A percentile compares a stretch with the other conserved stretches of the same genome.
Evolutionary conservation across 495 filamentous ascomycete genomes (phyloP).

Genomic region (Talaromyces borbonicus): DNA sequence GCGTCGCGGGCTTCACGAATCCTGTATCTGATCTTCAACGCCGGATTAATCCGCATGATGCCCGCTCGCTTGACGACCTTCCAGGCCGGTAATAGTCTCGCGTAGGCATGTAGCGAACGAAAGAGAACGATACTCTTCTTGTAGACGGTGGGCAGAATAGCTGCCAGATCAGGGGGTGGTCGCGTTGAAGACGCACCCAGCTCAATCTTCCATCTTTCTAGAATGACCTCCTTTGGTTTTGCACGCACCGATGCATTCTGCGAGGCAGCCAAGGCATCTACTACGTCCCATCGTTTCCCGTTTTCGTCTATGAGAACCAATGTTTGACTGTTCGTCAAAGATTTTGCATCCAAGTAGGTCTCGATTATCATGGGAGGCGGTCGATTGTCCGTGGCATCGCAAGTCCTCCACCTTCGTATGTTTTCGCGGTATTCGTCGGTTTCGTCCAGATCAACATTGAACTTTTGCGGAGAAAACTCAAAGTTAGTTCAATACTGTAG

Average conservation of each 20-base stretch:
- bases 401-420: constrained; percentile 65
- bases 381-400: constrained; percentile 63
- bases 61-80: constrained; percentile 67
- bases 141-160: constrained; percentile 77
- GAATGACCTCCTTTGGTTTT: constrained; percentile 54
- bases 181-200: constrained; percentile 51
- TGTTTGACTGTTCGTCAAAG: constrained; percentile 74
- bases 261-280: constrained; percentile 65
- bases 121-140: constrained; percentile 94
- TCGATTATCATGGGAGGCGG: constrained; percentile 87
- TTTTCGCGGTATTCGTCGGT: constrained; percentile 76
- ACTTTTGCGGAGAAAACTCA: constrained; percentile 41
- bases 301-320: constrained; percentile 78
- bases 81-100: constrained; percentile 79
- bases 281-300: constrained; percentile 86
- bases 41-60: constrained; percentile 52
- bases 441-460: constrained; percentile 89
- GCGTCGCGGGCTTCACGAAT: constrained; percentile 43
- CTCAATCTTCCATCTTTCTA: constrained; percentile 86
- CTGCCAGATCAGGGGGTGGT: constrained; percentile 51
- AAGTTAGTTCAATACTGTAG: not conserved
- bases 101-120: constrained; percentile 77
- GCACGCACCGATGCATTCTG: constrained; percentile 26
- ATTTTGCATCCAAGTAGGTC: constrained; percentile 73
- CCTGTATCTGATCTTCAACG: constrained; percentile 67